Conservation (phyloP, 2,329 filamentous ascomycete genomes). For the Stagonosporopsis rhizophila region DNA sequence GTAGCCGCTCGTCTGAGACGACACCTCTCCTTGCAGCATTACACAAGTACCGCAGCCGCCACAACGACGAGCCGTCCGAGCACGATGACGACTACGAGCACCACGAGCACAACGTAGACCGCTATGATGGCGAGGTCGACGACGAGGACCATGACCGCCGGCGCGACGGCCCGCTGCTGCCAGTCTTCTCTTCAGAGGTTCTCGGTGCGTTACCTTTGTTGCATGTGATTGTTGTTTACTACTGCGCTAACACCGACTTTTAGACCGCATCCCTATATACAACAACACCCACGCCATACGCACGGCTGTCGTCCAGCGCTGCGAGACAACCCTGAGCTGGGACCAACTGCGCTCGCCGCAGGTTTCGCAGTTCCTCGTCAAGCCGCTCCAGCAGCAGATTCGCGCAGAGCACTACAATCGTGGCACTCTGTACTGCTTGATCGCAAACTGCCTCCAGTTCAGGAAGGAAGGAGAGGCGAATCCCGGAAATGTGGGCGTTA, state of each 20-base stretch:
- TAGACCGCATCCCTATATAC: constrained; percentile 88
- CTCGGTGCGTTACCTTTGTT: constrained; percentile 39
- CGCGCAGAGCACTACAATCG: constrained; percentile 81
- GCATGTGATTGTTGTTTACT: constrained; percentile 22
- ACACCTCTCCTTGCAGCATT: constrained; percentile 47
- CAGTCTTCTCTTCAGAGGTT: constrained; percentile 50
- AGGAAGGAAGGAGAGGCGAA: constrained; percentile 83
- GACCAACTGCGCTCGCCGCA: constrained; percentile 95
- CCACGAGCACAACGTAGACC: constrained; percentile 22
- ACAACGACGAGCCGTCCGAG: constrained; percentile 30
- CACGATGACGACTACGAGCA: constrained; percentile 33
- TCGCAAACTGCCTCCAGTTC: constrained; percentile 95
- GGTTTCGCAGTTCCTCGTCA: constrained; percentile 92
- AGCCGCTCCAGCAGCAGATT: constrained; percentile 93
- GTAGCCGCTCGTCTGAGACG: constrained; percentile 36
- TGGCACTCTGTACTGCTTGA: constrained; percentile 85
- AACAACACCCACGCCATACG: constrained; percentile 89
- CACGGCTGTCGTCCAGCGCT: constrained; percentile 80
- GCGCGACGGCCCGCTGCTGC: constrained; percentile 47
- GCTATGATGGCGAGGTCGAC: constrained; percentile 4
- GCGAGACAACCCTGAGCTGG: constrained; percentile 92
- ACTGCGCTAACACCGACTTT: constrained; percentile 30
- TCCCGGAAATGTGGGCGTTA: constrained; percentile 83
- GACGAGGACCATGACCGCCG: constrained; percentile 39
- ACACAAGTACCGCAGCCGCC: constrained; percentile 37